Evolutionary conservation across 192 early-diverging fungal species (phyloP).

Genomic region (Mortierella alpina): DNA sequence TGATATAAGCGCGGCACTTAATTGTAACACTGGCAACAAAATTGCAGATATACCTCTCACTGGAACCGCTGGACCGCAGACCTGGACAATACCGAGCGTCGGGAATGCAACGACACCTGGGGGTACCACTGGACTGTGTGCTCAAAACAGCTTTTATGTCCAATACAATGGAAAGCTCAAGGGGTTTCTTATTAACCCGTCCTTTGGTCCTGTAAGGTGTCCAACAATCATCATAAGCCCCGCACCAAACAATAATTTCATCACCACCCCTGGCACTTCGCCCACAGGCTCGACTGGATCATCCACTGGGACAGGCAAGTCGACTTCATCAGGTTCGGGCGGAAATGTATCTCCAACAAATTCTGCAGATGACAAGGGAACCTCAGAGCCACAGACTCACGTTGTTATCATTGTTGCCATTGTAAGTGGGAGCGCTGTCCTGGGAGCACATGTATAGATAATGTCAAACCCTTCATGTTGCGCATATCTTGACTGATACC

Average conservation of each 20-base stretch:
- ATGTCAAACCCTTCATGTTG: neutral
- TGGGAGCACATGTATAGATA: too few relatives aligned
- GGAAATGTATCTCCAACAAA: neutral
- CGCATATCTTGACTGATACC: neutral
- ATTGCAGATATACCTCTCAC: slow-evolving; percentile 8
- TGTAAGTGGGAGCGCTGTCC: slow-evolving; percentile 1
- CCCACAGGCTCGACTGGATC: neutral
- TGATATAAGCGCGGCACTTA: slow-evolving; percentile 13
- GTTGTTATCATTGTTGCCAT: slow-evolving; percentile 28
- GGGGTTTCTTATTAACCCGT: neutral
- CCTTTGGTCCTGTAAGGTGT: slow-evolving; percentile 14
- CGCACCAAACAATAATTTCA: slow-evolving; percentile 5
- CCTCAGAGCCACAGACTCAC: slow-evolving; percentile 3
- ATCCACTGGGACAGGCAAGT: neutral
- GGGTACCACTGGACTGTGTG: slow-evolving; percentile 19
- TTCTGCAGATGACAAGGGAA: neutral
- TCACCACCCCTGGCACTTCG: slow-evolving; percentile 2
- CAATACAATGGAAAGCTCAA: slow-evolving; percentile 1
- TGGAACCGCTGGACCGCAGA: neutral
- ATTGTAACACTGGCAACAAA: slow-evolving; percentile 7
- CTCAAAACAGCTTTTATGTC: slow-evolving; percentile 22
- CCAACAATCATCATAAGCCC: slow-evolving; percentile 16
- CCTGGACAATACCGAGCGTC: slow-evolving; percentile 21
- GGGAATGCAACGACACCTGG: slow-evolving; percentile 28
- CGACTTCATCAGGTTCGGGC: neutral